Conservation (phyloP, 2,329 filamentous ascomycete species). For the Beauveria caledonica region DNA sequence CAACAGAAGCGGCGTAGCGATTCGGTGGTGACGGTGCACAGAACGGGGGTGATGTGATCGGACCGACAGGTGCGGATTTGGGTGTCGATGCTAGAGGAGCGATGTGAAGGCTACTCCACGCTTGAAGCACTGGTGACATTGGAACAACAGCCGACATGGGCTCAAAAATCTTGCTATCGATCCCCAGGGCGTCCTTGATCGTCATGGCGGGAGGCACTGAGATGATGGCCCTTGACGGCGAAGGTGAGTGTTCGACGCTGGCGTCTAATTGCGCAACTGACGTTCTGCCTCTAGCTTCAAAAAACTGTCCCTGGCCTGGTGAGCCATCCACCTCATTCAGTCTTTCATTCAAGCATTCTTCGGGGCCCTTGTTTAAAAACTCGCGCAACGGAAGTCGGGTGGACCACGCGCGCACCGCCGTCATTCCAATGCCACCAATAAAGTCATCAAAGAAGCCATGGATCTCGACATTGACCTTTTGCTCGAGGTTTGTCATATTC, state of each 20-base stretch:
- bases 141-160: conserved; percentile 16
- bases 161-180: conserved; percentile 19
- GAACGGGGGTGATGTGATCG: conserved; percentile 18
- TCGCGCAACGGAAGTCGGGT: conserved; percentile 42
- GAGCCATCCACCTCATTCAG: conserved; percentile 32
- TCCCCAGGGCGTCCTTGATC: conserved; percentile 26
- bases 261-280: conserved; percentile 14
- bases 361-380: conserved; percentile 47
- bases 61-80: conserved; percentile 21
- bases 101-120: conserved; percentile 18
- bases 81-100: conserved; percentile 5
- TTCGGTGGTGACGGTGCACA: conserved; percentile 21
- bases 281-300: conserved; percentile 22
- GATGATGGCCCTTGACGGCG: neutral
- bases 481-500: conserved; percentile 31
- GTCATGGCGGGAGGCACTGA: conserved; percentile 10
- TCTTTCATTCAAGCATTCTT: conserved; percentile 45
- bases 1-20: conserved; percentile 20
- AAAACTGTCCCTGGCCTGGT: conserved; percentile 22
- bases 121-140: conserved; percentile 24
- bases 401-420: conserved; percentile 39
- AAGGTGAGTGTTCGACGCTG: neutral
- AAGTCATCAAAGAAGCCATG: conserved; percentile 53
- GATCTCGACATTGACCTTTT: conserved; percentile 47
- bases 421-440: conserved; percentile 21